Base-by-base conservation (phyloP, 2,329 filamentous ascomycete species). In the Xylaria sp. region DNA sequence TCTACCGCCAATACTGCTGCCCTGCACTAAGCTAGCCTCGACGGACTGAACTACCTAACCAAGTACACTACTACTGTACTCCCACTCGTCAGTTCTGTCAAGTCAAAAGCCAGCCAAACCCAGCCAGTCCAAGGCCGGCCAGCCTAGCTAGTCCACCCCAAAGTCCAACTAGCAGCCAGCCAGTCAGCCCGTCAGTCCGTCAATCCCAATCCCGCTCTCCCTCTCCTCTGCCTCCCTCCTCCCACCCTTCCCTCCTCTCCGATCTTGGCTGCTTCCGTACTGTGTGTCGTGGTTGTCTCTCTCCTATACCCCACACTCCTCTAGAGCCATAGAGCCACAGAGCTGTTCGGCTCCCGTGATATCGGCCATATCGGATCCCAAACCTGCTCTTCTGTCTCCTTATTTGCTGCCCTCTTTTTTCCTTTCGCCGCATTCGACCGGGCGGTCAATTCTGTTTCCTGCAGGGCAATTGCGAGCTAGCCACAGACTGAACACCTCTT, bases 351-450 rank as follows among this genome's bases (percentile, higher is more conserved):
- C 63, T 70, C 61, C 74, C 73, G 72, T 74, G 74, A 76, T 75
- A 77, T 71, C 75, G 74, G 74, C 74, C 74, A 66, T 73, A 73
- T 78, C 77, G 77, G 76, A 70, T 75, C 71, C 72, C 75, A 73
- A 71, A 62, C 59, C 69, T 67, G 67, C 68, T 62, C 67, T 70
- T 66, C 69, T 64, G 73, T 72, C 73, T 71, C 74, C 76, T 74
- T 73, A 78, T 78, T 79, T 78, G 77, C 75, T 78, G 75, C 72
- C 71, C 70, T 75, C 72, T 70, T 75, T 72, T 63, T 68, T 60
- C 66, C 74, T 72, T 75, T 75, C 76, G 72, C 76, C 74, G 73
- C 75, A 71, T 72, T 73, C 68, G 58, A 78, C 72, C 75, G 76
- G 74, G 75, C 76, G 74, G 77, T 78, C 77, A 75, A 73, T 73